These are phyloP conservation scores for Rachicladosporium sp. DNA, from an alignment of 2,329 filamentous ascomycete genomes.

Conservation along the genomic window DNA sequence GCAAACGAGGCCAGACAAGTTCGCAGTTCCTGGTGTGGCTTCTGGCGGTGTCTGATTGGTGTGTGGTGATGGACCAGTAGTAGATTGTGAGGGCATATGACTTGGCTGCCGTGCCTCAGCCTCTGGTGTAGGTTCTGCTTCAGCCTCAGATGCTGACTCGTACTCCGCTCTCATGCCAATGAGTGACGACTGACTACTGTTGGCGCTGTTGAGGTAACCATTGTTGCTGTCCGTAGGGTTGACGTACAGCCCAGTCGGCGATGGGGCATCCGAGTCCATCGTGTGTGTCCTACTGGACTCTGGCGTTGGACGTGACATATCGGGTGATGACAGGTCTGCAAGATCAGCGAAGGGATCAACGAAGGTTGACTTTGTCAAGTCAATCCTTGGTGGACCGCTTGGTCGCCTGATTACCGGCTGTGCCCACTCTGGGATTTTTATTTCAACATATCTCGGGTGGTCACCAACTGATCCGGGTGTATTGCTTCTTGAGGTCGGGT, in stretches of 20 bases:
- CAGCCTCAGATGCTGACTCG: slow-evolving; percentile 27
- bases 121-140: slow-evolving; percentile 12
- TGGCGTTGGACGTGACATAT: slow-evolving; percentile 32
- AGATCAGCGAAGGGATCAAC: slow-evolving; percentile 15
- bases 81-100: slow-evolving; percentile 27
- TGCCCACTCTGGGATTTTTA: slow-evolving; percentile 34
- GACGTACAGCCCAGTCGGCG: slow-evolving; percentile 29
- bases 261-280: slow-evolving; percentile 34
- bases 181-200: slow-evolving; percentile 36
- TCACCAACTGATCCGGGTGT: slow-evolving; percentile 6
- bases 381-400: slow-evolving; percentile 20
- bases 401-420: slow-evolving; percentile 28
- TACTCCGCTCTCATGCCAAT: slow-evolving; percentile 29
- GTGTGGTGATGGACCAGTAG: slow-evolving; percentile 45
- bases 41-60: slow-evolving; percentile 24
- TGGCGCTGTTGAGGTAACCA: slow-evolving; percentile 28
- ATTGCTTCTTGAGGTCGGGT: too few relatives aligned
- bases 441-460: slow-evolving; percentile 35
- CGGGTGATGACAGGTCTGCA: slow-evolving; percentile 19
- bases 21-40: slow-evolving; percentile 37
- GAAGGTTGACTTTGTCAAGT: slow-evolving; percentile 11
- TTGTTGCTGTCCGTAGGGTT: slow-evolving; percentile 23
- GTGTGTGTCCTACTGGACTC: slow-evolving; percentile 33
- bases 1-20: slow-evolving; percentile 54
- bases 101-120: slow-evolving; percentile 14